Percentiles rank a stretch among this genome's conserved stretches.
These are phyloP conservation scores for Puccinia triticina DNA, from an alignment of 1,284 basidiomycete genomes.

Conservation along the genomic window DNA sequence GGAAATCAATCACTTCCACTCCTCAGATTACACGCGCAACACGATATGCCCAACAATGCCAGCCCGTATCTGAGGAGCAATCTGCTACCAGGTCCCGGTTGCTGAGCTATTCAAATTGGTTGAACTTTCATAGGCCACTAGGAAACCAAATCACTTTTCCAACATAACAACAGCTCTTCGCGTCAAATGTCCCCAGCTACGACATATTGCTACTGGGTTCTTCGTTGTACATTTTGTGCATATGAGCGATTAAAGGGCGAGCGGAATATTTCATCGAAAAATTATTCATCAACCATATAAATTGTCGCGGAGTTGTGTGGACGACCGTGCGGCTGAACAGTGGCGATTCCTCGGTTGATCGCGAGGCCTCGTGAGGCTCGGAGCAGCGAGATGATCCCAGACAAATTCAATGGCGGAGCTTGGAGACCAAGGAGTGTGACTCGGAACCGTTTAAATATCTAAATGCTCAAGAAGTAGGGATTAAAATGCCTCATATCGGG, in stretches of 20 bases:
- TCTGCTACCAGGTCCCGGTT: slow-evolving; percentile 3
- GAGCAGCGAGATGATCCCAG: too few species aligned
- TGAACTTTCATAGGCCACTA: slow-evolving; percentile 10
- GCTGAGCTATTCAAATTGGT: not conserved
- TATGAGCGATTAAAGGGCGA: too few species aligned
- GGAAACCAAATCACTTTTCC: not conserved
- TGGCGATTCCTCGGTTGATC: not conserved
- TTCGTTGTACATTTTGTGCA: too few species aligned
- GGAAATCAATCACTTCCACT: not conserved
- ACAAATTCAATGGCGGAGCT: too few species aligned
- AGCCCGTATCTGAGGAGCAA: not conserved
- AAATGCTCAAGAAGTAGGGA: too few species aligned
- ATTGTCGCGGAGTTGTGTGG: not conserved
- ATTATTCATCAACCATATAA: too few species aligned
- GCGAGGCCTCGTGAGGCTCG: too few species aligned
- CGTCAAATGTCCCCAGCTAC: not conserved
- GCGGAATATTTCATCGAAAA: too few species aligned
- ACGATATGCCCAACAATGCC: not conserved
- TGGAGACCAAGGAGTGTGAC: too few species aligned
- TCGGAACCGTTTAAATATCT: not conserved
- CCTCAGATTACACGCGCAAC: not conserved
- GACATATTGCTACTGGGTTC: too few species aligned
- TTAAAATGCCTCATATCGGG: too few species aligned
- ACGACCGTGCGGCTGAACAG: not conserved
- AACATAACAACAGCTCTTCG: not conserved